Conservation (phyloP, 2,329 filamentous ascomycete genomes). For the Graphilbum fragrans region DNA sequence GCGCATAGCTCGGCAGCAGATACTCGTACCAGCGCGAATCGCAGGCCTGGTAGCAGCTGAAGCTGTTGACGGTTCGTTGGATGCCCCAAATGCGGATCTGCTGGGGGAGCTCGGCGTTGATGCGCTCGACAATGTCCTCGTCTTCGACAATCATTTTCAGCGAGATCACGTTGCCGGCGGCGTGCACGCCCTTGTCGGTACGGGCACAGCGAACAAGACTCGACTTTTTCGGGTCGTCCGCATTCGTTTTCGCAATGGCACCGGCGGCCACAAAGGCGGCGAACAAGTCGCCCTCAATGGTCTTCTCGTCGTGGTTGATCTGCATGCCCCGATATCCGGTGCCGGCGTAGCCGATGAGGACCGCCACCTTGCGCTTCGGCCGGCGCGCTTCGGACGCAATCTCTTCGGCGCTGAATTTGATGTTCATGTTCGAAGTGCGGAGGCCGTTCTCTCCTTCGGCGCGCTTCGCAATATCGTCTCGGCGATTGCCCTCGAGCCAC, state of each 20-base stretch:
- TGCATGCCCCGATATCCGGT: conserved; percentile 98
- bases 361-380: conserved; percentile 93
- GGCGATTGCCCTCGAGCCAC: not conserved
- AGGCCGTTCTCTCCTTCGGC: not conserved
- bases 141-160: conserved; percentile 95
- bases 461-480: not conserved
- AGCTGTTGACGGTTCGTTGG: conserved; percentile 75
- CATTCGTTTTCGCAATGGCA: conserved; percentile 93
- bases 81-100: conserved; percentile 97
- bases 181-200: conserved; percentile 96
- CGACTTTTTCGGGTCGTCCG: conserved; percentile 92
- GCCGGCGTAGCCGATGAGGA: conserved; percentile 89
- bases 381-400: conserved; percentile 70
- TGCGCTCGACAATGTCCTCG: conserved; percentile 72
- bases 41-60: conserved; percentile 90
- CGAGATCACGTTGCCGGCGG: conserved; percentile 88
- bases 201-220: conserved; percentile 86
- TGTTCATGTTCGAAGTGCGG: conserved; percentile 40
- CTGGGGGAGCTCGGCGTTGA: conserved; percentile 71
- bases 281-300: conserved; percentile 93
- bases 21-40: conserved; percentile 98
- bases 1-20: conserved; percentile 82
- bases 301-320: conserved; percentile 71
- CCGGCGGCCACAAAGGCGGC: conserved; percentile 80
- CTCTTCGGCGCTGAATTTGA: conserved; percentile 59